phyloP scores from a whole-genome alignment of 108 stramenopile genomes.

The Fragilariopsis cylindrus region DNA sequence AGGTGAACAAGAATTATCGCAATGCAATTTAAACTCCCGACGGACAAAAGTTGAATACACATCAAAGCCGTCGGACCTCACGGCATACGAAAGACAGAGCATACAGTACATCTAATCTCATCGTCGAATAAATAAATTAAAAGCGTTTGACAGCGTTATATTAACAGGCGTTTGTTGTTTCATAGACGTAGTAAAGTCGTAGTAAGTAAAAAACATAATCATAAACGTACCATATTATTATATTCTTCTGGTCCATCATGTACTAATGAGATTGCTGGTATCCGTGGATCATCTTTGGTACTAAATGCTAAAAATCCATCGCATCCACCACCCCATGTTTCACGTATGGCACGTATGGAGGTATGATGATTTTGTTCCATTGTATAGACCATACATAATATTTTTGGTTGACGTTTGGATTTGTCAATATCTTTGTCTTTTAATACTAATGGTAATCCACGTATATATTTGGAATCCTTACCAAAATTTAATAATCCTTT shows the following conservation, averaged over 20 bases:
- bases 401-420: conserved; percentile 38
- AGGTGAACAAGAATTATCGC: too few relatives aligned
- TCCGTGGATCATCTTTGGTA: conserved; percentile 43
- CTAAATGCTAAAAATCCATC: conserved; percentile 84
- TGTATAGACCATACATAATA: conserved; percentile 81
- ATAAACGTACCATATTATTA: conserved; percentile 34
- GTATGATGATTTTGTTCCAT: conserved; percentile 48
- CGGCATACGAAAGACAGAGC: too few relatives aligned
- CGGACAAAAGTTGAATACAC: too few relatives aligned
- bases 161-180: too few relatives aligned
- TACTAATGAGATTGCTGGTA: conserved; percentile 52
- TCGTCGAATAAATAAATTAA: too few relatives aligned
- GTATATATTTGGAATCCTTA: conserved; percentile 18
- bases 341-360: conserved; percentile 52
- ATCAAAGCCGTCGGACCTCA: too few relatives aligned
- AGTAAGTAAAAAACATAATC: too few relatives aligned
- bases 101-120: too few relatives aligned
- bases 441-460: conserved; percentile 7
- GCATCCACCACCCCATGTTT: conserved; percentile 79
- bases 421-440: background rate
- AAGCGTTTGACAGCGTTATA: too few relatives aligned
- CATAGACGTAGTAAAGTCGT: too few relatives aligned
- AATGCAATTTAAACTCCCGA: too few relatives aligned
- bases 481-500: conserved; percentile 5
- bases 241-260: conserved; percentile 58